Evolutionary conservation across 148 eudicot genomes (phyloP).

Genomic region (Diospyros lotus): DNA sequence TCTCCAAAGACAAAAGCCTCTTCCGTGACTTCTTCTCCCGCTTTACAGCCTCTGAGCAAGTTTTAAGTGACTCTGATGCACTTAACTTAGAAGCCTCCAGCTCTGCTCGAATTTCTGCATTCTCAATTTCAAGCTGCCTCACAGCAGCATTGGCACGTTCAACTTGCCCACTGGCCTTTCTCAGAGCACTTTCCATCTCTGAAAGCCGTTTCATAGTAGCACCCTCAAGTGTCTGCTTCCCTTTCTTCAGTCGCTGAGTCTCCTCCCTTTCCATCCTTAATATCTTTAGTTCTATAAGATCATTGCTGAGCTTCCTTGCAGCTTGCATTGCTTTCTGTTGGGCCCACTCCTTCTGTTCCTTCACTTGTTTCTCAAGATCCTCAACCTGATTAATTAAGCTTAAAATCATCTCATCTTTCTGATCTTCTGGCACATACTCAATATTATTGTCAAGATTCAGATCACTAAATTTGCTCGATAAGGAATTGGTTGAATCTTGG

Average conservation of each 20-base stretch:
- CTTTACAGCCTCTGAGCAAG: constrained; percentile 80
- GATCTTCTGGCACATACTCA: constrained; percentile 63
- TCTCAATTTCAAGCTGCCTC: constrained; percentile 80
- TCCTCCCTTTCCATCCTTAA: constrained; percentile 84
- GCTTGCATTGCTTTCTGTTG: constrained; percentile 99
- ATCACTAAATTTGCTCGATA: constrained; percentile 67
- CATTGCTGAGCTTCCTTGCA: constrained; percentile 74
- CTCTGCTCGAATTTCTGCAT: constrained; percentile 97
- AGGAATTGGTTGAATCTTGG: constrained; percentile 59
- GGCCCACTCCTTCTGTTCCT: constrained; percentile 95
- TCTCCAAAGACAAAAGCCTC: constrained; percentile 92
- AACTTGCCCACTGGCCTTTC: constrained; percentile 90
- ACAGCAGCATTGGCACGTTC: constrained; percentile 92
- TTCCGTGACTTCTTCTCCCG: constrained; percentile 87
- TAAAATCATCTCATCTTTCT: constrained; percentile 81
- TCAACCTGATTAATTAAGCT: constrained; percentile 71
- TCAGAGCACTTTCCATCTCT: constrained; percentile 88
- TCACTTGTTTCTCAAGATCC: constrained; percentile 85
- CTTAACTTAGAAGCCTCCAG: constrained; percentile 97
- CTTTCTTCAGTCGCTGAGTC: constrained; percentile 70
- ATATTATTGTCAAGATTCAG: constrained; percentile 77
- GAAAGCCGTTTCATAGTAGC: constrained; percentile 78
- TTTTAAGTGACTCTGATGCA: constrained; percentile 82
- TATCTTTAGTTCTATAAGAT: constrained; percentile 76
- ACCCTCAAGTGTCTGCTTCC: constrained; percentile 79